Evolutionary conservation across 352 stramenopile species (phyloP).

Genomic region (Phytophthora hybrid): DNA sequence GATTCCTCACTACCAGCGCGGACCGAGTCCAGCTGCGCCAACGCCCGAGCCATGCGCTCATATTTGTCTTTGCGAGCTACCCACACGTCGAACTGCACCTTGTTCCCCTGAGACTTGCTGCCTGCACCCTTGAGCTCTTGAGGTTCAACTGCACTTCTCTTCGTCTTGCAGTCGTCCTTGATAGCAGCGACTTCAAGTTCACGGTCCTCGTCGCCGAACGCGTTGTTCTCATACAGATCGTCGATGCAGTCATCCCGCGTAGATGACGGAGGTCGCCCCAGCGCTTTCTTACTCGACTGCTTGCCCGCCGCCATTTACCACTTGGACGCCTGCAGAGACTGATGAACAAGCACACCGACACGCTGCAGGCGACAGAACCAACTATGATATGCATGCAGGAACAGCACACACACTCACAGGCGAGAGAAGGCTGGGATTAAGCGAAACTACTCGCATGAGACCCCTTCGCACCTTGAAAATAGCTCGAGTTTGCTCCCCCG

Average conservation of each 20-base stretch:
- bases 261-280: constrained; percentile 25
- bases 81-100: constrained; percentile 84
- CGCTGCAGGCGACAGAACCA: constrained; percentile 14
- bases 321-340: constrained; percentile 3
- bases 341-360: constrained; percentile 14
- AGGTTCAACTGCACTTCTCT: constrained; percentile 6
- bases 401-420: not conserved
- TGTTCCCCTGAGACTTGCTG: constrained; percentile 26
- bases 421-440: constrained; percentile 19
- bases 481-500: constrained; percentile 2
- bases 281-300: constrained; percentile 36
- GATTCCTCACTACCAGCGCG: constrained; percentile 63
- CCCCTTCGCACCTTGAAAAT: constrained; percentile 26
- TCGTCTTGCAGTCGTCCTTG: constrained; percentile 29
- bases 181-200: constrained; percentile 22
- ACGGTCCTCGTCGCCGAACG: constrained; percentile 67
- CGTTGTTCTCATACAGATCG: constrained; percentile 83
- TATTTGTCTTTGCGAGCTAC: constrained; percentile 90
- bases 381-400: constrained; percentile 25
- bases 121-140: constrained; percentile 20
- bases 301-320: constrained; percentile 41
- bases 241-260: constrained; percentile 70
- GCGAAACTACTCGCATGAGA: constrained; percentile 38
- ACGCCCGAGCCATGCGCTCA: constrained; percentile 70
- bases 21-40: constrained; percentile 71